Evolutionary conservation across 148 eudicot species (phyloP).

Genomic region (Limonium bicolor): DNA sequence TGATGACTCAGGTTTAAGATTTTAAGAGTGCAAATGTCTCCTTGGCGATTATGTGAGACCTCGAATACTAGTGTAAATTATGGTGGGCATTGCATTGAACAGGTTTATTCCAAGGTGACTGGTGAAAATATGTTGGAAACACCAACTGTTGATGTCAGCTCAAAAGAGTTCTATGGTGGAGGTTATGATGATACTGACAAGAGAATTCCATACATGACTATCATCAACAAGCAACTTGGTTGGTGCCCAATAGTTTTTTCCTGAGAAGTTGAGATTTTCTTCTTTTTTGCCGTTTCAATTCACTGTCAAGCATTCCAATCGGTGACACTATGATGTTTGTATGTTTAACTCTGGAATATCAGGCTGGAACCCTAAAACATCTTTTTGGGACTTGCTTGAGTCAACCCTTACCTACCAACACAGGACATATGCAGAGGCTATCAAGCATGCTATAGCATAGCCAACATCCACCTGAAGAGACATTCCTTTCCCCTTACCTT

Average conservation of each 20-base stretch:
- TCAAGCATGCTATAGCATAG: conserved; percentile 62
- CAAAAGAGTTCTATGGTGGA: conserved; percentile 86
- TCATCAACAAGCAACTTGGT: conserved; percentile 94
- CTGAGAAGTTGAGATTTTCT: too few relatives aligned
- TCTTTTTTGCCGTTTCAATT: too few relatives aligned
- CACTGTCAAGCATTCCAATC: too few relatives aligned
- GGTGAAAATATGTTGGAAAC: conserved; percentile 55
- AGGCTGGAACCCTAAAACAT: conserved; percentile 99
- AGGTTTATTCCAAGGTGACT: conserved; percentile 89
- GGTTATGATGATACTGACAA: conserved; percentile 98
- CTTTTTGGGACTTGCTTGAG: conserved; percentile 97
- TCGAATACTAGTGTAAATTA: too few relatives aligned
- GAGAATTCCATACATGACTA: conserved; percentile 98
- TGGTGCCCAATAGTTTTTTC: too few relatives aligned
- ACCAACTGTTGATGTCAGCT: conserved; percentile 84
- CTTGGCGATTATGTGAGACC: too few relatives aligned
- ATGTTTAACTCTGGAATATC: too few relatives aligned
- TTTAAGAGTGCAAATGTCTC: too few relatives aligned
- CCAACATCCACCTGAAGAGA: conserved; percentile 55
- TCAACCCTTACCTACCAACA: conserved; percentile 97
- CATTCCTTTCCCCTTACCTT: too few relatives aligned
- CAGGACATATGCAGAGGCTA: conserved; percentile 90
- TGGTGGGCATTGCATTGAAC: conserved; percentile 5
- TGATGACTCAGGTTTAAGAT: conserved; percentile 99
- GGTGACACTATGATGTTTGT: too few relatives aligned